Evolutionary conservation across 768 basidiomycete species (phyloP).

Genomic region (Tylopilus sp.): DNA sequence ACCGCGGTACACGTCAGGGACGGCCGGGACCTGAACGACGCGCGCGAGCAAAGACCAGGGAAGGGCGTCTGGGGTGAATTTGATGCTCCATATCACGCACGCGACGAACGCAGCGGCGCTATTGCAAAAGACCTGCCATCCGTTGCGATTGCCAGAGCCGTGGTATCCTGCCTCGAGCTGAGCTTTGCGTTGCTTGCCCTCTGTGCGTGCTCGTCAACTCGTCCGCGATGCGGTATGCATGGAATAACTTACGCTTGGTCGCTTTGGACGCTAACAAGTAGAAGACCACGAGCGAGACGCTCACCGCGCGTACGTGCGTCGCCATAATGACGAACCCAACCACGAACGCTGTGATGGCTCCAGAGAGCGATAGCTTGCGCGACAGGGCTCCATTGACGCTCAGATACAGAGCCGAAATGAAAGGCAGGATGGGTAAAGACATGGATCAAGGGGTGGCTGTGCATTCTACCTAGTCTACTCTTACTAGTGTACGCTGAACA

Average conservation of each 20-base stretch:
- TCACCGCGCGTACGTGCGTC: conserved; percentile 63
- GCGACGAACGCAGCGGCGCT: conserved; percentile 63
- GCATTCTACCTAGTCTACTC: too few species aligned
- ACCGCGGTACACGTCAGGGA: conserved; percentile 33
- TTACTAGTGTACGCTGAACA: too few species aligned
- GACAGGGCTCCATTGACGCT: conserved; percentile 69
- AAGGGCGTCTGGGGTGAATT: conserved; percentile 45
- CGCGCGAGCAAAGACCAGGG: conserved; percentile 33
- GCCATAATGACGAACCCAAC: conserved; percentile 74
- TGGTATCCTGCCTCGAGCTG: conserved; percentile 76
- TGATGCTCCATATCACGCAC: conserved; percentile 58
- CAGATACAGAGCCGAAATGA: conserved; percentile 50
- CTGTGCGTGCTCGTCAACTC: conserved; percentile 31
- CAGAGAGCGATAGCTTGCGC: conserved; percentile 71
- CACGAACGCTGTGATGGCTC: conserved; percentile 71
- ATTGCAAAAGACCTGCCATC: conserved; percentile 82
- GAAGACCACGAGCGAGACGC: conserved; percentile 65
- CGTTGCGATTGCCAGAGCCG: conserved; percentile 69
- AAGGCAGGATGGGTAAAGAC: conserved; percentile 38
- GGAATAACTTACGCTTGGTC: conserved; percentile 61
- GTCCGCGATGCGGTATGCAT: not conserved
- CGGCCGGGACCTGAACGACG: conserved; percentile 9
- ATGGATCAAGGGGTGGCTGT: too few species aligned
- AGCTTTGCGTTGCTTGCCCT: conserved; percentile 72
- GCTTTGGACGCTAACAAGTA: conserved; percentile 80